Evolutionary conservation across 2,329 filamentous ascomycete species (phyloP).

Genomic region (Monilinia vaccinii-corymbosi): DNA sequence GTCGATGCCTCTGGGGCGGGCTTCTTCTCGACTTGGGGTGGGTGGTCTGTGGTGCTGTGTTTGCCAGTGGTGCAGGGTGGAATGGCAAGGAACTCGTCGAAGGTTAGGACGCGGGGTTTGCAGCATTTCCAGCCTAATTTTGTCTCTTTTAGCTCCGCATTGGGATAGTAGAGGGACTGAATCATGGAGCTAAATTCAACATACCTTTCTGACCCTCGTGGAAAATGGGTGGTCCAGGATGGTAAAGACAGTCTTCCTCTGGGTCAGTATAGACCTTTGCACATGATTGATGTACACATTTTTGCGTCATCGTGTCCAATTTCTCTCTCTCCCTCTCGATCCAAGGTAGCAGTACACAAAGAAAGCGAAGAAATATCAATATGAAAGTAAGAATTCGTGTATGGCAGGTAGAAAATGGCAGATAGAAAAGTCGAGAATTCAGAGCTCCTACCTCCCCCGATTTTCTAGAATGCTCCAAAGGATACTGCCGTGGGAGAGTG

Average conservation of each 20-base stretch:
- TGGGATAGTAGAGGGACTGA: neutral
- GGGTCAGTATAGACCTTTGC: constrained; percentile 77
- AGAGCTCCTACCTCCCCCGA: neutral
- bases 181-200: constrained; percentile 22
- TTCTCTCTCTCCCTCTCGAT: neutral
- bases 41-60: constrained; percentile 77
- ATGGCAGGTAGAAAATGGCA: too few species aligned
- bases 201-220: constrained; percentile 98
- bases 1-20: constrained; percentile 27
- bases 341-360: neutral
- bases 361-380: neutral
- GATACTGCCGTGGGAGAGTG: neutral
- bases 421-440: neutral
- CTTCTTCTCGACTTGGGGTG: constrained; percentile 53
- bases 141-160: neutral
- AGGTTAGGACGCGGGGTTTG: constrained; percentile 91
- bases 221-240: constrained; percentile 88
- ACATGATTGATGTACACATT: constrained; percentile 95
- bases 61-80: constrained; percentile 86
- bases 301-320: constrained; percentile 42
- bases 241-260: constrained; percentile 80
- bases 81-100: constrained; percentile 95
- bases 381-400: neutral
- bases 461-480: constrained; percentile 8
- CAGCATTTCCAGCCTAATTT: constrained; percentile 91